Percentiles rank a stretch among this genome's conserved stretches.
Evolutionary conservation across 495 filamentous ascomycete genomes (phyloP).

Genomic region (Parathielavia appendiculata): DNA sequence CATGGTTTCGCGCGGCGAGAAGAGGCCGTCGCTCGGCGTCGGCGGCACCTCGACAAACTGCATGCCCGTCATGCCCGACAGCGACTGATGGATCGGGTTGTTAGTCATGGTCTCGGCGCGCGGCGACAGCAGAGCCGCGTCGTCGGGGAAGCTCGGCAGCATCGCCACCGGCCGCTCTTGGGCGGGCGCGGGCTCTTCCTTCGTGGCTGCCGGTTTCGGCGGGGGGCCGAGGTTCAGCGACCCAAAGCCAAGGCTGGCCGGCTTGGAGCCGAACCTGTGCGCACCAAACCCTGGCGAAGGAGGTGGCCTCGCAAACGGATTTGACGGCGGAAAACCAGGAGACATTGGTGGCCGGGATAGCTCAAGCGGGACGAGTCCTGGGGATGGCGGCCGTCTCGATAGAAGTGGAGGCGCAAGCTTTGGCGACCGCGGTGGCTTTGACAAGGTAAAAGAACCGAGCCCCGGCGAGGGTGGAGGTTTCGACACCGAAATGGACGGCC

Average conservation of each 20-base stretch:
- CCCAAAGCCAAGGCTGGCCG: slow-evolving; percentile 31
- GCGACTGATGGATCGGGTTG: slow-evolving; percentile 45
- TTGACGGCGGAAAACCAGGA: slow-evolving; percentile 19
- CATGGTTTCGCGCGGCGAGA: slow-evolving; percentile 47
- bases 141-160: slow-evolving; percentile 32
- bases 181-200: slow-evolving; percentile 16
- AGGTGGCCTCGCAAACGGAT: slow-evolving; percentile 30
- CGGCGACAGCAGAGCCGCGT: slow-evolving; percentile 47
- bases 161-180: slow-evolving; percentile 30
- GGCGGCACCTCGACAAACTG: slow-evolving; percentile 46
- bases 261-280: slow-evolving; percentile 28
- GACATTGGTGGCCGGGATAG: slow-evolving; percentile 23
- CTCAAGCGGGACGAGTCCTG: slow-evolving; percentile 13
- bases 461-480: slow-evolving; percentile 28
- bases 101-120: slow-evolving; percentile 49
- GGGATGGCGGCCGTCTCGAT: slow-evolving; percentile 29
- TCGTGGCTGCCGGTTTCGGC: slow-evolving; percentile 11
- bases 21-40: slow-evolving; percentile 41
- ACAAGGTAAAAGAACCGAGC: slow-evolving; percentile 10
- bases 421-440: slow-evolving; percentile 11
- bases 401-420: slow-evolving; percentile 11
- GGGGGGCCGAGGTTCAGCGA: slow-evolving; percentile 26
- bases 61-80: slow-evolving; percentile 37
- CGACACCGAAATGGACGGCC: slow-evolving; percentile 25
- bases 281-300: slow-evolving; percentile 41